Evolutionary conservation across 352 stramenopile species (phyloP).

Genomic region (Peronospora destructor): DNA sequence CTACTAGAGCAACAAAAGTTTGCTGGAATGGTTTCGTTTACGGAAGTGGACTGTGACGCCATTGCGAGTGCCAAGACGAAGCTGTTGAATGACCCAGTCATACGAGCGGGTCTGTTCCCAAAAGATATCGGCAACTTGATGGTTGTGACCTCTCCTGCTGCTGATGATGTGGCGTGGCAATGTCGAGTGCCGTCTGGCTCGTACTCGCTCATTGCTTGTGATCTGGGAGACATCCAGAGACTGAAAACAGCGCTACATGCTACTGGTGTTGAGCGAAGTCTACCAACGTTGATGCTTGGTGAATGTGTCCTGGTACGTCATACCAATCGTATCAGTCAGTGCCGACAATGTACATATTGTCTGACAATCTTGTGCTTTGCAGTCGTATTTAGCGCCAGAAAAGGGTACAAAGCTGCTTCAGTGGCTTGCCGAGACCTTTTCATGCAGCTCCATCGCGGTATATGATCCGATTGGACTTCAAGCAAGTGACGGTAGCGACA

Average conservation of each 20-base stretch:
- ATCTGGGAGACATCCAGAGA: constrained; percentile 43
- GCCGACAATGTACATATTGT: background rate
- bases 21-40: constrained; percentile 27
- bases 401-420: constrained; percentile 42
- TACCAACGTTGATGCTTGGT: constrained; percentile 53
- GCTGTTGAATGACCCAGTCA: constrained; percentile 27
- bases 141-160: background rate
- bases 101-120: constrained; percentile 25
- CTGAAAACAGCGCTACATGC: constrained; percentile 27
- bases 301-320: constrained; percentile 62
- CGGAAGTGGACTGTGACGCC: constrained; percentile 54
- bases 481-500: constrained; percentile 6
- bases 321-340: background rate
- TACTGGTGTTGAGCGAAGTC: constrained; percentile 25
- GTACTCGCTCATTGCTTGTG: constrained; percentile 47
- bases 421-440: constrained; percentile 38
- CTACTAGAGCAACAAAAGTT: constrained; percentile 29
- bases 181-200: constrained; percentile 20
- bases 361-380: background rate
- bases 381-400: constrained; percentile 61
- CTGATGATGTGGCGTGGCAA: constrained; percentile 21
- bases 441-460: constrained; percentile 34
- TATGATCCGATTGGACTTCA: constrained; percentile 59
- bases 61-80: constrained; percentile 49
- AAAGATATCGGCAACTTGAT: constrained; percentile 11